These are phyloP conservation scores for Fusarium equiseti DNA, from an alignment of 2,329 filamentous ascomycete species.

Conservation along the genomic window DNA sequence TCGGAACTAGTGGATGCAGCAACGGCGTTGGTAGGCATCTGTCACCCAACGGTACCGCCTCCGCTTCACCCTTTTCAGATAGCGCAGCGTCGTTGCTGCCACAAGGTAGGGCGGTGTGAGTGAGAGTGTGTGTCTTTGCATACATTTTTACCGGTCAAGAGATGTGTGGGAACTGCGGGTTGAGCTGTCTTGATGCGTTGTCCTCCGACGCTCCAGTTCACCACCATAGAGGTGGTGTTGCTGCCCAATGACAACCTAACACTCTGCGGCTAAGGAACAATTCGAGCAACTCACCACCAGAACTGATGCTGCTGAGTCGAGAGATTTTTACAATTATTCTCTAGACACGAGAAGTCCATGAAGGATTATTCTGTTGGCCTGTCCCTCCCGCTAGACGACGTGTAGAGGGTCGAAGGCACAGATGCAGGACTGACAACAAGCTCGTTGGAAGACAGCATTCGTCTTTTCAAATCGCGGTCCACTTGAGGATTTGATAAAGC, in stretches of 20 bases:
- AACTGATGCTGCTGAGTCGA: not conserved
- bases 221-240: constrained; percentile 43
- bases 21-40: constrained; percentile 36
- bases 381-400: not conserved
- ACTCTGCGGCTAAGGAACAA: constrained; percentile 27
- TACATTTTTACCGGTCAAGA: constrained; percentile 36
- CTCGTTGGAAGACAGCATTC: constrained; percentile 5
- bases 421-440: constrained; percentile 2
- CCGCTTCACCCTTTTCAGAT: constrained; percentile 45
- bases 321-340: not conserved
- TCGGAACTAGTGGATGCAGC: constrained; percentile 40
- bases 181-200: constrained; percentile 48
- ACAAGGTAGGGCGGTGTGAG: constrained; percentile 44
- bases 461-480: not conserved
- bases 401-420: not conserved
- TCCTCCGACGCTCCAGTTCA: constrained; percentile 41
- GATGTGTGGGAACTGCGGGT: constrained; percentile 45
- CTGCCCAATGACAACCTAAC: constrained; percentile 49
- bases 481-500: constrained; percentile 9
- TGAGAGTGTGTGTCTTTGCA: constrained; percentile 40
- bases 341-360: not conserved
- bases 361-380: not conserved
- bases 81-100: constrained; percentile 41
- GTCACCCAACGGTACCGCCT: constrained; percentile 44
- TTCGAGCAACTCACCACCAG: constrained; percentile 1